phyloP scores from a whole-genome alignment of 78 protist genomes.

The Acrasis kona region DNA sequence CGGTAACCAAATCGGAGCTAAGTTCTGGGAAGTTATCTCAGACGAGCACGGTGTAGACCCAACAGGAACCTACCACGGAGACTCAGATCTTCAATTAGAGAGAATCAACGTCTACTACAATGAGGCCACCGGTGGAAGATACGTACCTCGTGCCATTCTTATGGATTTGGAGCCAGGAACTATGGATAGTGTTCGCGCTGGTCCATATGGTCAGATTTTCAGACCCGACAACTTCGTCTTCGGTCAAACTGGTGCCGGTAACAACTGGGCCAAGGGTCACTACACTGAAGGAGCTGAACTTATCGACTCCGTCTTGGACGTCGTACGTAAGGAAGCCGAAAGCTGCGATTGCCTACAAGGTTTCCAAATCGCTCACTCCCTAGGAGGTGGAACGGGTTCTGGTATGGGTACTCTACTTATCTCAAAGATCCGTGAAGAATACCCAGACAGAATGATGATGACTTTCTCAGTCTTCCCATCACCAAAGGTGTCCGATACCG shows the following conservation, averaged over 20 bases:
- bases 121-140: slow-evolving; percentile 22
- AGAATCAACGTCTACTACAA: slow-evolving; percentile 39
- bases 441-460: slow-evolving; percentile 61
- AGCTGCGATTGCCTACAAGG: slow-evolving; percentile 77
- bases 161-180: slow-evolving; percentile 43
- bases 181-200: slow-evolving; percentile 23
- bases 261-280: slow-evolving; percentile 79
- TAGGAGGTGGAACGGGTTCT: slow-evolving; percentile 86
- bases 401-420: slow-evolving; percentile 68
- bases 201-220: slow-evolving; percentile 27
- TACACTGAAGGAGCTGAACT: slow-evolving; percentile 57
- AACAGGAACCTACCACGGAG: slow-evolving; percentile 37
- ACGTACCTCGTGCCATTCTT: slow-evolving; percentile 43
- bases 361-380: slow-evolving; percentile 79
- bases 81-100: slow-evolving; percentile 31
- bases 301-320: slow-evolving; percentile 63
- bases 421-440: slow-evolving; percentile 52
- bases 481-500: slow-evolving; percentile 59
- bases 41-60: slow-evolving; percentile 54
- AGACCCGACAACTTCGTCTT: slow-evolving; percentile 37
- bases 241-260: slow-evolving; percentile 57
- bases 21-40: slow-evolving; percentile 64
- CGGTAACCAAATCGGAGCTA: slow-evolving; percentile 78
- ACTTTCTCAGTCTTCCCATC: slow-evolving; percentile 68
- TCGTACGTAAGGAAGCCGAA: slow-evolving; percentile 69